Percentiles rank a stretch among this genome's conserved stretches.
These are phyloP conservation scores for Acanthamoeba royreba DNA, from an alignment of 208 protist genomes.

Conservation along the genomic window DNA sequence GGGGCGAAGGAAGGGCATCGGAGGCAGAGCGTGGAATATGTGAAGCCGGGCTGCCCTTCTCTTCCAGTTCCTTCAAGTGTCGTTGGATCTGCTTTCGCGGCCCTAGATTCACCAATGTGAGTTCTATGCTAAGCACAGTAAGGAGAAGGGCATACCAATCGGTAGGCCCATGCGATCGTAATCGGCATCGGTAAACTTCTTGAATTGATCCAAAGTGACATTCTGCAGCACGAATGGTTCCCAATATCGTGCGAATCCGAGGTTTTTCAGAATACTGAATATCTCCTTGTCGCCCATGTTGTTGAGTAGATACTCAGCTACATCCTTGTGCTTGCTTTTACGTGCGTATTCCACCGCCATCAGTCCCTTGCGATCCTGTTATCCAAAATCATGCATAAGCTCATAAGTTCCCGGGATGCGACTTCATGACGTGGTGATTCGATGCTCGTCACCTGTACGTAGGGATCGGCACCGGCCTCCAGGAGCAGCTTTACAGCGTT, in stretches of 20 bases:
- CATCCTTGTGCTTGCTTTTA: not conserved
- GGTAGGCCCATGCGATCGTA: slow-evolving; percentile 8
- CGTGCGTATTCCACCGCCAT: not conserved
- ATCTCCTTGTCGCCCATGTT: not conserved
- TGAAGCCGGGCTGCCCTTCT: not conserved
- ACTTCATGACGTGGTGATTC: too few species aligned
- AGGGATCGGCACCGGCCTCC: not conserved
- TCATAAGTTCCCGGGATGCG: too few species aligned
- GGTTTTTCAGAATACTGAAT: not conserved
- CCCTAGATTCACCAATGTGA: not conserved
- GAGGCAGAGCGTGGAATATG: not conserved
- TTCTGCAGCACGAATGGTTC: not conserved
- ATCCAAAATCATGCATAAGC: too few species aligned
- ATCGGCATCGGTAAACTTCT: not conserved
- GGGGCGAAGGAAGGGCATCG: not conserved
- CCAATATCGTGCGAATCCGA: not conserved
- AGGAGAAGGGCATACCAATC: not conserved
- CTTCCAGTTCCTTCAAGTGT: not conserved
- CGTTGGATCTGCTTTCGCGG: not conserved
- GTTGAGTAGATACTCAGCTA: not conserved
- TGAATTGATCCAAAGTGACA: not conserved
- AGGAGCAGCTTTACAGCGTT: not conserved
- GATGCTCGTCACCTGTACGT: not conserved
- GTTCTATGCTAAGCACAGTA: not conserved
- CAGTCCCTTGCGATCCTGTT: not conserved